Evolutionary conservation across 495 filamentous ascomycete genomes (phyloP).

Genomic region (Neurospora terricola): DNA sequence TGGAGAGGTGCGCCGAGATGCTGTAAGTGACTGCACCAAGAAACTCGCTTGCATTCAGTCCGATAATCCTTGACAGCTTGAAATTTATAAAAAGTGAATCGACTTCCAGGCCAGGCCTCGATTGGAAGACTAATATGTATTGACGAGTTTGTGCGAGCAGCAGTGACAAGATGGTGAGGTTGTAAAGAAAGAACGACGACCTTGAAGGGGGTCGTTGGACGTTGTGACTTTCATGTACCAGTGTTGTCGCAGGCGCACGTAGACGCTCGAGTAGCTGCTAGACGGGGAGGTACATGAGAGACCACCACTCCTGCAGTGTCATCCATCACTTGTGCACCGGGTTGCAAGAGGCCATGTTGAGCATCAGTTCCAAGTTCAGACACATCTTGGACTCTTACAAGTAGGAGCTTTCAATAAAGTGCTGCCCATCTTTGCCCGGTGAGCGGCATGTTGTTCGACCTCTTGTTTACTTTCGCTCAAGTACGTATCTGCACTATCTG

Average conservation of each 20-base stretch:
- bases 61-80: not conserved
- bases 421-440: not conserved
- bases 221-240: not conserved
- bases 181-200: not conserved
- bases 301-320: not conserved
- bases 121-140: not conserved
- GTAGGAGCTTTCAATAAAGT: not conserved
- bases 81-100: not conserved
- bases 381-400: not conserved
- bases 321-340: not conserved
- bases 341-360: not conserved
- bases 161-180: not conserved
- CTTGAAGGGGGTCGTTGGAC: not conserved
- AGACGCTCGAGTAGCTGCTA: not conserved
- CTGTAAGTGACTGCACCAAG: not conserved
- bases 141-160: not conserved
- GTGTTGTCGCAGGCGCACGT: not conserved
- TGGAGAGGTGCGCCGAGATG: not conserved
- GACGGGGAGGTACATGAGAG: not conserved
- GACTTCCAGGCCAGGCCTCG: not conserved
- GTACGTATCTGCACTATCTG: not conserved
- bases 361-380: not conserved
- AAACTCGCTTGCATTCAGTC: not conserved
- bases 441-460: not conserved
- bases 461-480: not conserved